Conservation (phyloP, 2,329 filamentous ascomycete genomes). For the Calonectria hawksworthii region DNA sequence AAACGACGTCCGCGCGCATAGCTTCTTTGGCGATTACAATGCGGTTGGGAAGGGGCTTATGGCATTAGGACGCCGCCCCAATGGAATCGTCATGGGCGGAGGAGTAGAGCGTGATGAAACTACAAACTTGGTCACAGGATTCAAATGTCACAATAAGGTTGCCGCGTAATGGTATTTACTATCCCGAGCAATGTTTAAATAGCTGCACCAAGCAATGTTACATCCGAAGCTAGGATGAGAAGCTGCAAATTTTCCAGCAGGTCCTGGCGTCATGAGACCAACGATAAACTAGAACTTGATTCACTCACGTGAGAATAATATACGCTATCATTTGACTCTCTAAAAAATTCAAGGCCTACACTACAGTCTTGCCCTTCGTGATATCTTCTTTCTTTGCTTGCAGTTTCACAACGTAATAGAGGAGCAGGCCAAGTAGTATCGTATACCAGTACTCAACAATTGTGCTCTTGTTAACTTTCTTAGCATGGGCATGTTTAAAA, state of each 20-base stretch:
- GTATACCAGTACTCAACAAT: too few relatives aligned
- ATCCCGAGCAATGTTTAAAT: background rate
- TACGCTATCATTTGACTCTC: background rate
- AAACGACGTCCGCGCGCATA: slow-evolving; percentile 60
- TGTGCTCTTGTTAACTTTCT: too few relatives aligned
- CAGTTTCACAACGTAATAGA: background rate
- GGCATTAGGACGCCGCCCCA: slow-evolving; percentile 49
- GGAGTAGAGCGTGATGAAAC: slow-evolving; percentile 55
- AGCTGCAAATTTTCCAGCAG: too few relatives aligned
- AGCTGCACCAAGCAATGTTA: background rate
- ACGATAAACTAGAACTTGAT: background rate
- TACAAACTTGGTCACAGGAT: slow-evolving; percentile 56
- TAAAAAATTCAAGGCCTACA: background rate
- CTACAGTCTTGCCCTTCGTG: background rate
- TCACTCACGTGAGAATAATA: background rate
- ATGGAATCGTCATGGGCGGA: slow-evolving; percentile 60
- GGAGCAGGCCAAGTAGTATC: too few relatives aligned
- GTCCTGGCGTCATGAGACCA: background rate
- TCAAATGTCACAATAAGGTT: slow-evolving; percentile 24
- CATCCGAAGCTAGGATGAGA: background rate
- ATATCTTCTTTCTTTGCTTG: background rate
- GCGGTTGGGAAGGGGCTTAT: slow-evolving; percentile 57
- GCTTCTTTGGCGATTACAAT: slow-evolving; percentile 68
- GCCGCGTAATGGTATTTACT: background rate
- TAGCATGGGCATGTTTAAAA: too few relatives aligned